Base-by-base conservation (phyloP, 2,329 filamentous ascomycete species). In the Aspergillus udagawae region DNA sequence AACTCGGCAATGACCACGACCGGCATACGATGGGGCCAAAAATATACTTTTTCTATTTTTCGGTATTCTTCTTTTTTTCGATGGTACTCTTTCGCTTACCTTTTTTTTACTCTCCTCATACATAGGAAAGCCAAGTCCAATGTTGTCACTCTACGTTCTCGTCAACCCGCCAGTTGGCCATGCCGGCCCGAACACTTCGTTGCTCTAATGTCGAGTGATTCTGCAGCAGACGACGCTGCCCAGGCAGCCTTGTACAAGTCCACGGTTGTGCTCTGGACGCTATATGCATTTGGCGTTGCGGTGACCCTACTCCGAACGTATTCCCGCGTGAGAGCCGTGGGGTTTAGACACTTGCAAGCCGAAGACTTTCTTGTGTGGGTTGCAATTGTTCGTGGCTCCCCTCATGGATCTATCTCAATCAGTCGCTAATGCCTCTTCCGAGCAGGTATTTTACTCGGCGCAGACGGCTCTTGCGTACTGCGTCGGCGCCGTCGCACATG, bases 311-410 rank as follows among this genome's bases (percentile, higher is more conserved):
- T 70, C 41, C 62, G 84, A 48, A 78, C 78, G 5, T 81, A 78
- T 25, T 45, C 66, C 4, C 61, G 62, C 47, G 41, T 55, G 9
- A 59, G 44, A 41, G 52, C 60, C 6, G 61, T 62, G 6, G 69
- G 69, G 3, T 60, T 60, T n/a, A 63, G 60, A 51, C 55, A 67
- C 58, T 49, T 72, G 44, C 65, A 20, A 75, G 77, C 12, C 77
- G 83, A 56, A 61, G 84, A 87, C 59, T 84, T 81, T 58, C 65
- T 86, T 17, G 81, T 84, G 65, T 71, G 79, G 60, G 27, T 82
- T n/a, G 82, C 76, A 27, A 74, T 77, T 58, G 80, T 83, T 64
- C 55, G 77, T 63, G 10, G 78, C 82, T 63, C 57, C 57, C 74
- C 59, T 10, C 42, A 1, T 20, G 2, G 2, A 20, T 17, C 1